Percentiles rank a stretch among this genome's conserved stretches.
Evolutionary conservation across 1,284 basidiomycete species (phyloP).

Genomic region (Ceratobasidium sp.): DNA sequence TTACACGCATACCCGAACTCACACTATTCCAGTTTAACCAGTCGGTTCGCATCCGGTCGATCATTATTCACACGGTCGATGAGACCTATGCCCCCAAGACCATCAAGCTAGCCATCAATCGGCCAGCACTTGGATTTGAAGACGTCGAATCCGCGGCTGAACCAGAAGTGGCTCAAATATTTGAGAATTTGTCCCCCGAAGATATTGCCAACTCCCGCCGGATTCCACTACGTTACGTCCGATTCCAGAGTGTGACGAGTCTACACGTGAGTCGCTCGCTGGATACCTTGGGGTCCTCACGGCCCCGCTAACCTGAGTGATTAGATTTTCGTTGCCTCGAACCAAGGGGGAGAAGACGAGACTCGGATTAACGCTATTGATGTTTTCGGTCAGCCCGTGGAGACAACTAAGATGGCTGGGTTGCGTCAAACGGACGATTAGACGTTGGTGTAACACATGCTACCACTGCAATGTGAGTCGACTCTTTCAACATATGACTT

Average conservation of each 20-base stretch:
- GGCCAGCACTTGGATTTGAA: conserved; percentile 68
- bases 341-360: conserved; percentile 74
- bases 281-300: not conserved
- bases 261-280: conserved; percentile 63
- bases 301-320: not conserved
- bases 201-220: conserved; percentile 53
- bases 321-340: conserved; percentile 78
- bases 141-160: conserved; percentile 64
- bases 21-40: conserved; percentile 70
- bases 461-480: not conserved
- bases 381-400: conserved; percentile 69
- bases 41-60: conserved; percentile 73
- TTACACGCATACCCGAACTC: not conserved
- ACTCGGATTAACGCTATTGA: conserved; percentile 82
- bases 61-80: conserved; percentile 64
- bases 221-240: conserved; percentile 67
- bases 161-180: conserved; percentile 61
- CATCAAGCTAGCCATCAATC: conserved; percentile 74
- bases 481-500: not conserved
- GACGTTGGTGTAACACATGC: not conserved
- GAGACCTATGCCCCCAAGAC: conserved; percentile 65
- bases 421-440: conserved; percentile 21
- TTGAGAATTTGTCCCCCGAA: conserved; percentile 57
- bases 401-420: conserved; percentile 51
- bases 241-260: conserved; percentile 78